Base-by-base conservation (phyloP, 345 rosid species). In the Eutrema heterophyllum region DNA sequence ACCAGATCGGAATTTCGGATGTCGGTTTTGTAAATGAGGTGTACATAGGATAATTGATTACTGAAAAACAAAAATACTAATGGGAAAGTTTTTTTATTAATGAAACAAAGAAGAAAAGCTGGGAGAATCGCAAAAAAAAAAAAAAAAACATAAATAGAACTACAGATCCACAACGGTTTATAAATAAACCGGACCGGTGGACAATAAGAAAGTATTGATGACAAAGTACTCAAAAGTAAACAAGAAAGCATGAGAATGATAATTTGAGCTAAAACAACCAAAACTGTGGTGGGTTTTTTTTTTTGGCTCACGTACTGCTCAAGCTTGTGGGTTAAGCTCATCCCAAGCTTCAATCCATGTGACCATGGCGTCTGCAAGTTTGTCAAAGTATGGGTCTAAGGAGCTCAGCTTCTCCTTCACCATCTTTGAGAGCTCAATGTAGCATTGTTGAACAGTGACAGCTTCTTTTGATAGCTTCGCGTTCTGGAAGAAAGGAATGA, bases 261-360 rank as follows among this genome's bases (percentile, higher is more conserved):
- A 32, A 67, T 18, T 67, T 74, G 78, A 67, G 79, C 73, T 51
- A 49, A 51, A 43, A 40, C 21, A 75, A 45, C 68, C 79, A 75
- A 75, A 75, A 67, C 68, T 67, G 73, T 40, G 45, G 43, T 30
- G 74, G 49, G 36, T 35, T 38, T 29, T 57, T 35, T 46, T 18
- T 45, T 46, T 70, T 38, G 41, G 75, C 67, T 46, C 78, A 73
- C 4, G 9, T 21, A 46, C 32, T 49, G 67, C 75, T 52, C 82
- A 78, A 64, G 92, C 85, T 59, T 81, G 18, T 49, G 91, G 84
- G 91, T 92, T 92, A 50, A 92, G 93, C 83, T 92, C 96, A 35
- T 92, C 98, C 98, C 98, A 92, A 73, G 96, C 96, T 27, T 90
- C 95, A 61, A 92, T 90, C 98, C 98, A 92, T 29, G 93, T 87